A percentile compares a stretch with the other conserved stretches of the same genome.
phyloP scores from a whole-genome alignment of 2,329 filamentous ascomycete species.

The Ophiocordyceps camponoti-floridani region DNA sequence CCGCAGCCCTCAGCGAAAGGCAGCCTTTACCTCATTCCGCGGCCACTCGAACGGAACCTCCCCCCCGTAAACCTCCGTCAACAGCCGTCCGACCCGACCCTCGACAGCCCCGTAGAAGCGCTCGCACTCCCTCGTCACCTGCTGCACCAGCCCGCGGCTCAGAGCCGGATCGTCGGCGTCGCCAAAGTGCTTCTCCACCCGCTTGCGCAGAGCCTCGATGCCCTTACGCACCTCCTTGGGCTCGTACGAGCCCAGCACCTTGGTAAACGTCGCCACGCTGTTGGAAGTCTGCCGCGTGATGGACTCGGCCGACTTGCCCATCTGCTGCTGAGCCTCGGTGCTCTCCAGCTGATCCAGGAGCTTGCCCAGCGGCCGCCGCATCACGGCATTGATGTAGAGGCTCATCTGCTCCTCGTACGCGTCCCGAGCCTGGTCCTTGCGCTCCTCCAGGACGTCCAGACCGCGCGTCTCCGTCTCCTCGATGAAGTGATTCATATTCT shows the following conservation, averaged over 20 bases:
- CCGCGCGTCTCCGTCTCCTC: conserved; percentile 70
- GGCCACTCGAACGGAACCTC: conserved; percentile 50
- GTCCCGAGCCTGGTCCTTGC: conserved; percentile 58
- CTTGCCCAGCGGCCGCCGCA: conserved; percentile 76
- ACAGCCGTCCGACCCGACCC: conserved; percentile 38
- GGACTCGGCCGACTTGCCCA: conserved; percentile 37
- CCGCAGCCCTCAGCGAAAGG: conserved; percentile 22
- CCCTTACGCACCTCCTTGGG: conserved; percentile 73
- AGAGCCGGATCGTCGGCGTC: conserved; percentile 61
- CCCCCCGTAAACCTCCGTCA: conserved; percentile 44
- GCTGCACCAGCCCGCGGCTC: conserved; percentile 37
- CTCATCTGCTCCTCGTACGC: conserved; percentile 78
- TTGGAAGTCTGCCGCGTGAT: conserved; percentile 73
- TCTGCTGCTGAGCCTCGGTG: conserved; percentile 53
- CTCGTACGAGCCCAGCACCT: conserved; percentile 66
- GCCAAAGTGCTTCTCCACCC: conserved; percentile 94
- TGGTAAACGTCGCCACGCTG: conserved; percentile 68
- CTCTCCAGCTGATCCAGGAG: conserved; percentile 84
- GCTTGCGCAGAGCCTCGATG: conserved; percentile 75
- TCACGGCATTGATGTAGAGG: conserved; percentile 73
- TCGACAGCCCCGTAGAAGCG: conserved; percentile 44
- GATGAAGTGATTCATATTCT: conserved; percentile 97
- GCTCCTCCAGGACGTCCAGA: conserved; percentile 63
- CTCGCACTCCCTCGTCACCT: conserved; percentile 43
- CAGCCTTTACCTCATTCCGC: conserved; percentile 41